A percentile compares a stretch with the other conserved stretches of the same genome.
Conservation (phyloP, 805 yeast species). For the Maudiozyma barnettii region DNA sequence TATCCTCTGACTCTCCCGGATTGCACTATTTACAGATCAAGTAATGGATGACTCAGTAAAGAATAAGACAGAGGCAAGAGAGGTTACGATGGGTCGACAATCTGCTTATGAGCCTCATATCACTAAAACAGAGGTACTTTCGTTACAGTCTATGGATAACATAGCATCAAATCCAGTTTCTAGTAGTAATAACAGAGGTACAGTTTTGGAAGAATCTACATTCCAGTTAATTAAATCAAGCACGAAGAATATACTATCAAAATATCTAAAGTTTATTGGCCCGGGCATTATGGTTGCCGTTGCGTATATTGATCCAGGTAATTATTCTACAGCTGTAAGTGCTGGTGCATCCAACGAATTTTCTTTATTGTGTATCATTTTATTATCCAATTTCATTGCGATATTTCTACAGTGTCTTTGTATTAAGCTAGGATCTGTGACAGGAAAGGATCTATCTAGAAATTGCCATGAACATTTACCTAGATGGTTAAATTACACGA, state of each 20-base stretch:
- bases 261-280: conserved; percentile 64
- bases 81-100: neutral
- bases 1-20: no score
- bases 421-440: conserved; percentile 78
- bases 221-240: neutral
- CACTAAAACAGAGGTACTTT: neutral
- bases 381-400: conserved; percentile 76
- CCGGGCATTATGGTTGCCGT: conserved; percentile 86
- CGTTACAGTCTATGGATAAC: neutral
- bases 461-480: conserved; percentile 71
- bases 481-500: conserved; percentile 46
- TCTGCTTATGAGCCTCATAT: neutral
- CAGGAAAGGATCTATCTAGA: conserved; percentile 82
- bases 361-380: conserved; percentile 59
- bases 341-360: conserved; percentile 79
- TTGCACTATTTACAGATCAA: no score
- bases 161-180: neutral
- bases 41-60: neutral
- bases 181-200: neutral
- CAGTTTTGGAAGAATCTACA: neutral
- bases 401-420: conserved; percentile 74
- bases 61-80: neutral
- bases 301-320: conserved; percentile 92
- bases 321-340: conserved; percentile 79
- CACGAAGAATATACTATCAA: conserved; percentile 19